Conservation (phyloP, 345 rosid species). For the Garcia nutans region DNA sequence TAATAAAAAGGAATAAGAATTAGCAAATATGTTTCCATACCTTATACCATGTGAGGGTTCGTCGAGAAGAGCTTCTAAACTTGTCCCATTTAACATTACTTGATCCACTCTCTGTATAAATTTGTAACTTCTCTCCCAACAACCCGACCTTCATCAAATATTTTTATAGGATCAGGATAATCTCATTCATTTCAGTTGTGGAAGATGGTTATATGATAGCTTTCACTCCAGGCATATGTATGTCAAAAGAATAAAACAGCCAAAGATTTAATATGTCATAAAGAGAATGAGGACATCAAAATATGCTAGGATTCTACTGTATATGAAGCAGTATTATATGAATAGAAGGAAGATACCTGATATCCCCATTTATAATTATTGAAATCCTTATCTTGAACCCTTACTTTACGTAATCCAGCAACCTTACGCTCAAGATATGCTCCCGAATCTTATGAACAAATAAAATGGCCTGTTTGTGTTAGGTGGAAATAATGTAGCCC, state of each 20-base stretch:
- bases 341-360: constrained; percentile 44
- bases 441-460: constrained; percentile 55
- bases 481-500: not conserved
- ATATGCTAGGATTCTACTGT: not conserved
- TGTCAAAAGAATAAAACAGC: not conserved
- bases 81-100: constrained; percentile 48
- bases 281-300: not conserved
- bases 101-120: constrained; percentile 42
- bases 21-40: constrained; percentile 33
- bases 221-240: not conserved
- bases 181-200: not conserved
- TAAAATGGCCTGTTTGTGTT: not conserved
- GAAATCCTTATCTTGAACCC: constrained; percentile 44
- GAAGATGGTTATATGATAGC: not conserved
- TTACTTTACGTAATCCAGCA: constrained; percentile 51
- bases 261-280: not conserved
- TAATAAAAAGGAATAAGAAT: not conserved
- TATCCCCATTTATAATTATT: constrained; percentile 62
- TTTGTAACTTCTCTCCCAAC: constrained; percentile 49
- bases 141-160: constrained; percentile 57
- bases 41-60: constrained; percentile 78
- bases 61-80: constrained; percentile 38
- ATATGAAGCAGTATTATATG: not conserved
- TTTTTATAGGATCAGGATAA: not conserved
- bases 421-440: constrained; percentile 62